Evolutionary conservation across 331 rosid genomes (phyloP).

Genomic region (Telfairia occidentalis): DNA sequence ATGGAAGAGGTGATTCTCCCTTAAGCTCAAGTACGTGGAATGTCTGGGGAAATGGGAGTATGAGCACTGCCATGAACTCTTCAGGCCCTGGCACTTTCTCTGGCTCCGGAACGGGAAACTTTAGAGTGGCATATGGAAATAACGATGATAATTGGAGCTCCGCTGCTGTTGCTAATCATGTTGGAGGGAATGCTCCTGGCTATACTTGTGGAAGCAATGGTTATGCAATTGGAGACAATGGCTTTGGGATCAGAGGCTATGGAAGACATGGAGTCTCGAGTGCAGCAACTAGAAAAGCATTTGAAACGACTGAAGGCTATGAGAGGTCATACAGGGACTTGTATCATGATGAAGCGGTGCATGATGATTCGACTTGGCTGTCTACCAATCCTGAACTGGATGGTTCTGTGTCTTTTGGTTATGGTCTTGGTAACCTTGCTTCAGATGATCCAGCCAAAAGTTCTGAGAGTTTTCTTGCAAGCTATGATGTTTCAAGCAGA

Average conservation of each 20-base stretch:
- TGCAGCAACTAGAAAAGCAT: constrained; percentile 38
- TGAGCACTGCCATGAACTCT: constrained; percentile 37
- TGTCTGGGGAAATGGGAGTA: constrained; percentile 77
- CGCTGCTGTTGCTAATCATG: constrained; percentile 35
- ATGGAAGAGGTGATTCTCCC: constrained; percentile 52
- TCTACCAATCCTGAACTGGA: constrained; percentile 65
- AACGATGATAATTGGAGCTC: constrained; percentile 54
- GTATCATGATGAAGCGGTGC: constrained; percentile 44
- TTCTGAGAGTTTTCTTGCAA: constrained; percentile 66
- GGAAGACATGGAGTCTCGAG: constrained; percentile 56
- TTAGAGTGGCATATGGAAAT: constrained; percentile 63
- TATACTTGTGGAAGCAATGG: constrained; percentile 44
- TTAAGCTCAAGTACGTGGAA: constrained; percentile 61
- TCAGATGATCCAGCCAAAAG: constrained; percentile 49
- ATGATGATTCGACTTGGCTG: constrained; percentile 59
- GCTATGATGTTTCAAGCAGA: constrained; percentile 63
- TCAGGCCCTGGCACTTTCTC: constrained; percentile 40
- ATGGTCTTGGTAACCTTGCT: constrained; percentile 50
- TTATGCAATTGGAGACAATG: constrained; percentile 56
- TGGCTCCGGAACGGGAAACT: constrained; percentile 59
- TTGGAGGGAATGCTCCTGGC: constrained; percentile 55
- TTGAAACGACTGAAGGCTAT: constrained; percentile 42
- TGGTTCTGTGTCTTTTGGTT: constrained; percentile 57
- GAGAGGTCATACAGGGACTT: constrained; percentile 64
- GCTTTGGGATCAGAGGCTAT: constrained; percentile 61